Percentiles rank a stretch among this genome's conserved stretches.
Conservation (phyloP, 1,139 yeast species). For the Sugiyamaella grinbergsii region DNA sequence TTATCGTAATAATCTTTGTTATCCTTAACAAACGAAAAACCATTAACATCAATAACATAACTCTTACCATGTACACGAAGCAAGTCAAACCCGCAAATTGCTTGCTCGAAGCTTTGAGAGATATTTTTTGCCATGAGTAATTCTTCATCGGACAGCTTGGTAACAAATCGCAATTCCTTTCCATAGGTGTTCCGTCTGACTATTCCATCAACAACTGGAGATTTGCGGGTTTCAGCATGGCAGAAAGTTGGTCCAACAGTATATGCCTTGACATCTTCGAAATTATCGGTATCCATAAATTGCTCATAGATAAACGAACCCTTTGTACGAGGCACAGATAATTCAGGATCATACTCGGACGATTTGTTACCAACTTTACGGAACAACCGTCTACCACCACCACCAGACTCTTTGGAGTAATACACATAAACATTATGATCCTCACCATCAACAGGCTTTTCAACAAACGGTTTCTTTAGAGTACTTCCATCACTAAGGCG, state of each 20-base stretch:
- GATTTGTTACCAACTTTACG: constrained; percentile 97
- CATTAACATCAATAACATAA: constrained; percentile 96
- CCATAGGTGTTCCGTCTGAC: constrained; percentile 98
- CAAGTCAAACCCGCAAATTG: constrained; percentile 97
- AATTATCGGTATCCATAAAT: constrained; percentile 97
- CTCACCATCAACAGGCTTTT: constrained; percentile 98
- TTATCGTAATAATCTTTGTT: constrained; percentile 82
- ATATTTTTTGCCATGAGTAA: constrained; percentile 77
- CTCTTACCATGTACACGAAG: constrained; percentile 85
- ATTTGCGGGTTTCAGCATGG: constrained; percentile 97
- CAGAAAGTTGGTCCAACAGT: constrained; percentile 91
- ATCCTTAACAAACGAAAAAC: constrained; percentile 96
- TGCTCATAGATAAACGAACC: constrained; percentile 93
- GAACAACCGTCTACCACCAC: constrained; percentile 93
- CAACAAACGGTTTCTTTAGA: constrained; percentile 89
- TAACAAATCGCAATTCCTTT: constrained; percentile 88
- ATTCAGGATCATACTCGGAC: constrained; percentile 88
- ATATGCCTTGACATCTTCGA: constrained; percentile 98
- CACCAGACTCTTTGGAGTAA: constrained; percentile 86
- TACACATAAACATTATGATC: constrained; percentile 96
- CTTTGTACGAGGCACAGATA: constrained; percentile 73
- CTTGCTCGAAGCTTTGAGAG: constrained; percentile 77
- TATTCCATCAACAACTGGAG: constrained; percentile 98
- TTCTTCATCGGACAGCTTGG: constrained; percentile 75
- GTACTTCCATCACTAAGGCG: constrained; percentile 66